These are phyloP conservation scores for Blepharisma japonicum DNA, from an alignment of 73 alveolate species.

Conservation along the genomic window DNA sequence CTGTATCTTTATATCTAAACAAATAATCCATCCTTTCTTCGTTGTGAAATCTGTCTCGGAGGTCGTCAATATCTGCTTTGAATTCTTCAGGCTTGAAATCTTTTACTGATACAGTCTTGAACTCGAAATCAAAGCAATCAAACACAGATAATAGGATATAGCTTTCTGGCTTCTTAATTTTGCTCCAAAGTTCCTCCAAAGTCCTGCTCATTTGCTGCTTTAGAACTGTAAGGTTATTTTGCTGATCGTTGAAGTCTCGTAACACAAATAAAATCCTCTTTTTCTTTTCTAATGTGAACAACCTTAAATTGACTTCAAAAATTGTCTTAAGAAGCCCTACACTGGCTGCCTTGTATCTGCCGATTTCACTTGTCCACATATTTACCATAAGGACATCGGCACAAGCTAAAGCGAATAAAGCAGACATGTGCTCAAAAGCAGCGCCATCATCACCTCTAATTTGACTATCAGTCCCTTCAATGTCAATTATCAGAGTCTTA, in stretches of 20 bases:
- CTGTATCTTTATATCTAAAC: constrained; percentile 13
- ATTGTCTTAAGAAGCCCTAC: constrained; percentile 78
- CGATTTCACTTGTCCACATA: constrained; percentile 86
- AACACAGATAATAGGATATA: constrained; percentile 46
- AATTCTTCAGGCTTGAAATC: constrained; percentile 66
- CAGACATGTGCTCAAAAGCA: constrained; percentile 82
- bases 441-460: constrained; percentile 71
- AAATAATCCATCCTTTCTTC: constrained; percentile 34
- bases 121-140: constrained; percentile 81
- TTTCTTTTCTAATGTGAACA: constrained; percentile 57
- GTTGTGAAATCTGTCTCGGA: constrained; percentile 54
- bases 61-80: constrained; percentile 43
- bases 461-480: constrained; percentile 67
- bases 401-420: constrained; percentile 80
- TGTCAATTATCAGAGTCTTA: constrained; percentile 49
- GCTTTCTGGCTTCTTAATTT: constrained; percentile 72
- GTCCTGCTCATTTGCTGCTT: constrained; percentile 53
- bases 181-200: constrained; percentile 68
- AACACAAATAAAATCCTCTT: constrained; percentile 78
- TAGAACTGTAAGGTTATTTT: constrained; percentile 50
- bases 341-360: constrained; percentile 83
- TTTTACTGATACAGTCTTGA: constrained; percentile 72
- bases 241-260: constrained; percentile 76
- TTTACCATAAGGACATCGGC: constrained; percentile 85
- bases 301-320: constrained; percentile 80